Evolutionary conservation across 2,329 filamentous ascomycete species (phyloP), one percentile per base, ranked within the genome.

Genomic region (Xylaria sp.): DNA sequence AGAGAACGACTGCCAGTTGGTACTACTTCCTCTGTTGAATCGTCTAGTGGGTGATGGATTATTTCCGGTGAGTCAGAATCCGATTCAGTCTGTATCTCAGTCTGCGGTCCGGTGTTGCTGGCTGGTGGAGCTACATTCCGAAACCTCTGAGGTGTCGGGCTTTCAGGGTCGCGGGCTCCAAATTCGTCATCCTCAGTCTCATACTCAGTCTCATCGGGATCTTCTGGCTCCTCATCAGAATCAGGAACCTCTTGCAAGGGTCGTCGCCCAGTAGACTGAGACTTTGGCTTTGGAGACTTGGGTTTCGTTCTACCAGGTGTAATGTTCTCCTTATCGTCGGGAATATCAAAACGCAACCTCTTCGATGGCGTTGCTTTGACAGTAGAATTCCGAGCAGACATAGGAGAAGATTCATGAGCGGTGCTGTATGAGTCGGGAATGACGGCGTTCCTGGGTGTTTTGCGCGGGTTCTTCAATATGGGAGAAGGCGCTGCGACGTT

Each of bases 321-420:
- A 51, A 78, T 74, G 54, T 79, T 79, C 65, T 79, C 78, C 60
- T 79, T 79, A 40, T 79, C 71, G 5, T 78, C 77, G 3, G 75
- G 76, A 8, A 78, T 21, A 13, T 75, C 67, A 42, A 79, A 78
- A 23, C 74, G 74, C 53, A 75, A 23, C 57, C 66, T 73, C 65
- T 78, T 79, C 0, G 60, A 69, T 0, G 76, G 74, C 5, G 73
- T 75, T 2, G 62, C 71, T 27, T 72, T 70, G n/a, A 59, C 55
- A n/a, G 69, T 65, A 13, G 74, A 71, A 40, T 70, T 75, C 16
- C 65, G 68, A n/a, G 70, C 69, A 18, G 73, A 73, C 0, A 73
- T 71, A 12, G 68, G 63, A 55, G 75, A 76, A 16, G 76, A 77
- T 18, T 73, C 75, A 47, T 76, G 73, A 16, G 60, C 44, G 4